Percentiles rank a stretch among this genome's conserved stretches.
These are phyloP conservation scores for Arthrobotrys musiformis DNA, from an alignment of 2,329 filamentous ascomycete species.

Conservation along the genomic window DNA sequence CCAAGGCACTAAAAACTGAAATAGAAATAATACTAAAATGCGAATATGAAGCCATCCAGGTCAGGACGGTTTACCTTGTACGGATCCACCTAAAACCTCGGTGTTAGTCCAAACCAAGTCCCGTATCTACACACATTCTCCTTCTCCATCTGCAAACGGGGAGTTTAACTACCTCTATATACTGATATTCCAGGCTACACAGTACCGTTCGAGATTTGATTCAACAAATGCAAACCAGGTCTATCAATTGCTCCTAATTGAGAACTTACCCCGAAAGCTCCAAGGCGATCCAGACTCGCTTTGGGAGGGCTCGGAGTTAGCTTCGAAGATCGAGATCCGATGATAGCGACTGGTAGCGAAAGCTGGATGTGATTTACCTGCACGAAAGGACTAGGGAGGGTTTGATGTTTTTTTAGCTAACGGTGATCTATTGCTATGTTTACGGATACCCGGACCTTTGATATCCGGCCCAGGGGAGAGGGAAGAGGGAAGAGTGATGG, in stretches of 20 bases:
- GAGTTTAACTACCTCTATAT: conserved; percentile 70
- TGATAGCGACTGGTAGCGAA: conserved; percentile 18
- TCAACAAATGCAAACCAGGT: not conserved
- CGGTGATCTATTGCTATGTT: conserved; percentile 1
- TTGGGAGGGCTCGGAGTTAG: conserved; percentile 14
- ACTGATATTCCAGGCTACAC: conserved; percentile 75
- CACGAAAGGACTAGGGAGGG: conserved; percentile 38
- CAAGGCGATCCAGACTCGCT: conserved; percentile 88
- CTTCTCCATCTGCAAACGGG: conserved; percentile 19
- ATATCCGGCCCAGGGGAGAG: not conserved
- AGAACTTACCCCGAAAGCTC: conserved; percentile 75
- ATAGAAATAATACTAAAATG: not conserved
- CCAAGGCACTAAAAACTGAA: not conserved
- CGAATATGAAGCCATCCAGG: not conserved
- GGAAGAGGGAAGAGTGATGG: no score
- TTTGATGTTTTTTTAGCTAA: conserved; percentile 25
- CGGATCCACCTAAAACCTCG: conserved; percentile 70
- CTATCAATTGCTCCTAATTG: conserved; percentile 32
- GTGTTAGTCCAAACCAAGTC: conserved; percentile 33
- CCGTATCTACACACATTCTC: not conserved
- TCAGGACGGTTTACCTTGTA: conserved; percentile 65
- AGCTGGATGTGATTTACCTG: conserved; percentile 30
- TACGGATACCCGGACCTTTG: not conserved
- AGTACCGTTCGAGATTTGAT: not conserved
- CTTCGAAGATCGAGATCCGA: conserved; percentile 31